A percentile compares a stretch with the other conserved stretches of the same genome.
These are phyloP conservation scores for Pseudotsuga menziesii DNA, from an alignment of 75 land plant genomes.

Conservation along the genomic window DNA sequence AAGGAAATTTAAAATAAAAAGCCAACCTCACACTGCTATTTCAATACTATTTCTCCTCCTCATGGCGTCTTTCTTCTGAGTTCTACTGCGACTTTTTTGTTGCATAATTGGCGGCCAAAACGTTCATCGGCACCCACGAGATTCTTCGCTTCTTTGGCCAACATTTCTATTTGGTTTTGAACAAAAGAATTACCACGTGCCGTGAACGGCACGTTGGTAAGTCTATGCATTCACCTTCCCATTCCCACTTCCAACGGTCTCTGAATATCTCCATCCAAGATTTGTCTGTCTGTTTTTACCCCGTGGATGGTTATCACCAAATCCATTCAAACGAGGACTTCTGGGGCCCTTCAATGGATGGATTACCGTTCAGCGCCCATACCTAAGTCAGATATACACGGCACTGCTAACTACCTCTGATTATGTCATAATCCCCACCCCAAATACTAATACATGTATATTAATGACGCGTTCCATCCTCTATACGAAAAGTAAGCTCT, in stretches of 20 bases:
- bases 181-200: neutral
- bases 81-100: neutral
- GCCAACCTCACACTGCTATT: too few species aligned
- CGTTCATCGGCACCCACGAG: neutral
- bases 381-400: constrained; percentile 10
- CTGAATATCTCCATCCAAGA: neutral
- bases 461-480: too few species aligned
- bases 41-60: too few species aligned
- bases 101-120: neutral
- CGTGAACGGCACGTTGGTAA: constrained; percentile 6
- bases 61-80: too few species aligned
- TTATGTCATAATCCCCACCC: too few species aligned
- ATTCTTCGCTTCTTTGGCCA: neutral
- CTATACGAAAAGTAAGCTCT: too few species aligned
- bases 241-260: too few species aligned
- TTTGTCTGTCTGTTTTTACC: too few species aligned
- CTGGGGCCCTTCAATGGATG: neutral
- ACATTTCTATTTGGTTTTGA: neutral
- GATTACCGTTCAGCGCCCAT: constrained; percentile 2
- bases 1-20: too few species aligned
- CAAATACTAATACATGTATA: too few species aligned
- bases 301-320: neutral
- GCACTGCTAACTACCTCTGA: neutral
- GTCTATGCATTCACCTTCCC: constrained; percentile 5
- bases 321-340: neutral